These are phyloP conservation scores for Sisymbrium altissimum DNA, from an alignment of 345 rosid genomes.

Conservation along the genomic window DNA sequence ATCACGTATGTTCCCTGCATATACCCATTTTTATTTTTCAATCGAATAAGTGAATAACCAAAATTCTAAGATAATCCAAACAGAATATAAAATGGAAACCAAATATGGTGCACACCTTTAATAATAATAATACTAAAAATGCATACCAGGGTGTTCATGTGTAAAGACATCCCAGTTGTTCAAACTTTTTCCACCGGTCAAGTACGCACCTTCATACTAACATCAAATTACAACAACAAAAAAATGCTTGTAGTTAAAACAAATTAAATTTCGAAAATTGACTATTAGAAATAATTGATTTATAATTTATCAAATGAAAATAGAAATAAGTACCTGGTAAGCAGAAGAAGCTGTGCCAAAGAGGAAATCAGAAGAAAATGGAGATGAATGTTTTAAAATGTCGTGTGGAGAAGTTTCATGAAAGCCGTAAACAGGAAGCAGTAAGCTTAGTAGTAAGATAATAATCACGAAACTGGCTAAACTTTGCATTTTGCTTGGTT, in stretches of 20 bases:
- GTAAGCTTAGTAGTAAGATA: background rate
- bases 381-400: background rate
- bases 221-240: background rate
- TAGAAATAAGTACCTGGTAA: constrained; percentile 43
- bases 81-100: background rate
- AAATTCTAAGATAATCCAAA: background rate
- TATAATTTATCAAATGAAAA: background rate
- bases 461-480: background rate
- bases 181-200: constrained; percentile 47
- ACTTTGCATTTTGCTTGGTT: background rate
- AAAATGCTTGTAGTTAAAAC: background rate
- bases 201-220: constrained; percentile 52
- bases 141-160: constrained; percentile 30
- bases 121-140: background rate
- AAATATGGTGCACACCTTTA: background rate
- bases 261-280: background rate
- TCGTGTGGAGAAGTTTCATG: background rate
- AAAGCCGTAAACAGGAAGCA: background rate
- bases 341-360: constrained; percentile 75
- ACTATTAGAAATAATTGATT: background rate
- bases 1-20: constrained; percentile 15
- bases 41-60: background rate
- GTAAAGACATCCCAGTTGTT: constrained; percentile 55
- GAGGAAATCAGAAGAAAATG: constrained; percentile 49
- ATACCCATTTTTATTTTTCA: background rate